phyloP scores from a whole-genome alignment of 2,329 filamentous ascomycete species.

The Cladosporium austrohemisphaericum region DNA sequence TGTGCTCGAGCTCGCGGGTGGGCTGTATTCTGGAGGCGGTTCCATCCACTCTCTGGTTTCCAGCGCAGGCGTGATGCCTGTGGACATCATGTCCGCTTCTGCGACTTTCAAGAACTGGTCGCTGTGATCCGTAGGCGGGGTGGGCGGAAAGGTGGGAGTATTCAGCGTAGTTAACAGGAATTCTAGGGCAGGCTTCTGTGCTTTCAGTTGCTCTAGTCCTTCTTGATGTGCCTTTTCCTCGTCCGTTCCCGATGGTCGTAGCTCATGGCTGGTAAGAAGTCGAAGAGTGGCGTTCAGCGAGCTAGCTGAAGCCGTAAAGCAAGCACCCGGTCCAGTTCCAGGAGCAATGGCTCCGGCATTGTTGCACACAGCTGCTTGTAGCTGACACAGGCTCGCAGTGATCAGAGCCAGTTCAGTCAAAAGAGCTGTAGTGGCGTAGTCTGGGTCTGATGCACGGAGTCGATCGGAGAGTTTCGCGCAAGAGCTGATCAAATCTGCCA shows the following conservation, averaged over 20 bases:
- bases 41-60: conserved; percentile 27
- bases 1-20: conserved; percentile 15
- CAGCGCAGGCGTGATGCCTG: conserved; percentile 23
- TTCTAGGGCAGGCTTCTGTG: conserved; percentile 21
- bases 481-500: conserved; percentile 17
- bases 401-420: conserved; percentile 21
- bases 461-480: conserved; percentile 16
- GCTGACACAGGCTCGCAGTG: conserved; percentile 20
- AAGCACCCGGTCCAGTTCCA: conserved; percentile 11
- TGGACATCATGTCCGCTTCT: conserved; percentile 5
- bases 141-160: conserved; percentile 16
- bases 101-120: background rate
- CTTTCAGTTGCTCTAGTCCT: conserved; percentile 20
- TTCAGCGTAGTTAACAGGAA: conserved; percentile 19
- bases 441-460: conserved; percentile 10
- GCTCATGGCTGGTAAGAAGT: background rate
- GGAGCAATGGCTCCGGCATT: conserved; percentile 8
- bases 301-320: conserved; percentile 12
- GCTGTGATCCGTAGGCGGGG: conserved; percentile 17
- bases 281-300: conserved; percentile 6
- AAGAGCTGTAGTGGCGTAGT: conserved; percentile 9
- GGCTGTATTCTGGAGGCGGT: conserved; percentile 29
- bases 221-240: background rate
- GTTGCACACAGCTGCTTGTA: conserved; percentile 18
- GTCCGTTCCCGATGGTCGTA: background rate